phyloP scores from a whole-genome alignment of 306 rosid species.

The Urtica urens region DNA sequence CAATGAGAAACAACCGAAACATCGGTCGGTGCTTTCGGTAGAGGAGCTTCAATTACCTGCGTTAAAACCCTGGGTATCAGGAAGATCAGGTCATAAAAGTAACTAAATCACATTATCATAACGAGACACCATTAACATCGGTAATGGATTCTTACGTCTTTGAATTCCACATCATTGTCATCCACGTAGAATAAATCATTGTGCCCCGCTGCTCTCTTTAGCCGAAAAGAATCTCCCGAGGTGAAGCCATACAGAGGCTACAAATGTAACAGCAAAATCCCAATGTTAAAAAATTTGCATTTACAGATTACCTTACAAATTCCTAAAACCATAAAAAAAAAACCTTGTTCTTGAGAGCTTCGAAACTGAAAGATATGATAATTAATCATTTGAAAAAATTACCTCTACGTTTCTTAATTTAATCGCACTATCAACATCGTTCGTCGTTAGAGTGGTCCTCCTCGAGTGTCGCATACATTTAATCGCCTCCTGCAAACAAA shows the following conservation, averaged over 20 bases:
- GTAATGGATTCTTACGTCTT: conserved; percentile 49
- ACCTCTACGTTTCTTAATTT: conserved; percentile 82
- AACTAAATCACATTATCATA: conserved; percentile 7
- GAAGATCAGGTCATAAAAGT: conserved; percentile 10
- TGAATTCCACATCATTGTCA: conserved; percentile 83
- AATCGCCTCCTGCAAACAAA: conserved; percentile 74
- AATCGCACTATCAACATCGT: conserved; percentile 83
- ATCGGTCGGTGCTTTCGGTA: conserved; percentile 70
- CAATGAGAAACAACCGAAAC: conserved; percentile 62
- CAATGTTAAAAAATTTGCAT: too few relatives aligned
- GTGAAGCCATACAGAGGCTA: conserved; percentile 84
- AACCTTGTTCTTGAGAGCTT: too few relatives aligned
- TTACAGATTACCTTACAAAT: too few relatives aligned
- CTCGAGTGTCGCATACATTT: conserved; percentile 89
- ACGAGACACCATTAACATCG: conserved; percentile 17
- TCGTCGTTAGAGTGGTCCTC: conserved; percentile 53
- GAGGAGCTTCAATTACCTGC: conserved; percentile 62
- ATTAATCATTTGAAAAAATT: too few relatives aligned
- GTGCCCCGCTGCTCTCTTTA: conserved; percentile 78
- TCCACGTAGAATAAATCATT: conserved; percentile 81
- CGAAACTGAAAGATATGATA: too few relatives aligned
- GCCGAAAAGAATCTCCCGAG: conserved; percentile 57
- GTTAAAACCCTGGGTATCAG: conserved; percentile 9
- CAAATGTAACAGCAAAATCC: conserved; percentile 15
- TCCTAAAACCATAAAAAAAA: too few relatives aligned